These are phyloP conservation scores for Pneumocystis sp. DNA, from an alignment of 1,139 yeast species.

Conservation along the genomic window DNA sequence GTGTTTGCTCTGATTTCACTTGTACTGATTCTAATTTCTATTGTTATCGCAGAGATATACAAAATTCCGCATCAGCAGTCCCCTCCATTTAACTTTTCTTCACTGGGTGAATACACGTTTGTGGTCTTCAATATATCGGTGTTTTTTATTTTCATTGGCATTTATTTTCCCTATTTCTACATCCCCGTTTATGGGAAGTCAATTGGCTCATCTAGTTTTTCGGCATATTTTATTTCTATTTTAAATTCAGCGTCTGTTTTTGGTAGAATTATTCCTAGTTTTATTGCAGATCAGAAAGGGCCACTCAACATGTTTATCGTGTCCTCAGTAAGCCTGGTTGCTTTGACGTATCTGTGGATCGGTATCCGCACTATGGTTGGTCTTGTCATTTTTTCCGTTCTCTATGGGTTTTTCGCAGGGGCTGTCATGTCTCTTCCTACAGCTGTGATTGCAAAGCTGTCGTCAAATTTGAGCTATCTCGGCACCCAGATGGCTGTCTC, in stretches of 20 bases:
- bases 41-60: not conserved
- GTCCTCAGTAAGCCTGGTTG: constrained; percentile 19
- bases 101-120: constrained; percentile 19
- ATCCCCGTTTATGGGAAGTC: constrained; percentile 21
- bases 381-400: constrained; percentile 27
- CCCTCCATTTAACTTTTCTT: not conserved
- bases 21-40: not conserved
- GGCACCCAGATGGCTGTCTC: constrained; percentile 47
- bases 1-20: not conserved
- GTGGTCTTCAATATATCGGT: constrained; percentile 20
- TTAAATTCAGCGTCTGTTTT: constrained; percentile 35
- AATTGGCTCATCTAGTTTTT: constrained; percentile 11
- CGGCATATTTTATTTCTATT: constrained; percentile 29
- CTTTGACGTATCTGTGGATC: constrained; percentile 21
- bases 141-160: constrained; percentile 23
- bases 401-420: constrained; percentile 39
- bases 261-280: constrained; percentile 39
- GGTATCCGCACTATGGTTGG: constrained; percentile 16
- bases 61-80: not conserved
- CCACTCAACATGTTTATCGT: constrained; percentile 29
- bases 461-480: constrained; percentile 32
- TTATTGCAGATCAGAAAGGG: constrained; percentile 34
- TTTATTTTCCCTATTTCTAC: constrained; percentile 26
- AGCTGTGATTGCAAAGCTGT: constrained; percentile 34
- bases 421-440: constrained; percentile 32